Base-by-base conservation (phyloP, 495 filamentous ascomycete species). In the Delitschia confertaspora region DNA sequence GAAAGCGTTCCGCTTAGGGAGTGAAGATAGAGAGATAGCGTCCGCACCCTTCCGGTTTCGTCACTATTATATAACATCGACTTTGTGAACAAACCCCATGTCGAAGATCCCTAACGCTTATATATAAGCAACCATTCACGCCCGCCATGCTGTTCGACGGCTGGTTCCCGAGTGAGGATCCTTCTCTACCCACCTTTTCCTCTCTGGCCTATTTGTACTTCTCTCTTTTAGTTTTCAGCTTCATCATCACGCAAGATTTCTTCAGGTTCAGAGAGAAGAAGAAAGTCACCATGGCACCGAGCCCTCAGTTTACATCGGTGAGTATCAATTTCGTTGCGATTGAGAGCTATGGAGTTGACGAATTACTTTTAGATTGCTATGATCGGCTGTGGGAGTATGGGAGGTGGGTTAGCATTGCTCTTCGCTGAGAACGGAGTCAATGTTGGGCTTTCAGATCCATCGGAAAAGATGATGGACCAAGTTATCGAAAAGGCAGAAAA, bases 351-450 rank as follows among this genome's bases (percentile, higher is more conserved):
- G 2, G 26, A 29, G 7, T 29, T 29, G 7, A 13, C 26, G 7
- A 13, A 29, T 29, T 7, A 18, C 17, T 2, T 39, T 34, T 55
- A 71, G 65, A 67, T 83, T 27, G 76, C 74, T 21, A 69, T 82
- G 49, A 71, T 83, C 34, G 77, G 79, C 14, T 73, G 69, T 51
- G 76, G 76, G n/a, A 74, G 68, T 53, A 82, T 81, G 78, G 78
- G 79, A 39, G 71, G 71, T 13, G 72, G 70, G 51, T 78, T 83
- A 72, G 63, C 75, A n/a, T 67, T 82, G 18, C 68, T 76, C 6
- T 74, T 85, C 38, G 73, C 76, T 3, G 78, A 82, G 47, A 53
- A 75, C 2, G 77, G 72, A 3, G 60, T 79, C 17, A 59, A 69
- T 6, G 79, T 85, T n/a, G 75, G 67, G 3, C 58, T 83, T 11